Conservation (phyloP, 2,329 filamentous ascomycete genomes). For the Mollisia scopiformis region DNA sequence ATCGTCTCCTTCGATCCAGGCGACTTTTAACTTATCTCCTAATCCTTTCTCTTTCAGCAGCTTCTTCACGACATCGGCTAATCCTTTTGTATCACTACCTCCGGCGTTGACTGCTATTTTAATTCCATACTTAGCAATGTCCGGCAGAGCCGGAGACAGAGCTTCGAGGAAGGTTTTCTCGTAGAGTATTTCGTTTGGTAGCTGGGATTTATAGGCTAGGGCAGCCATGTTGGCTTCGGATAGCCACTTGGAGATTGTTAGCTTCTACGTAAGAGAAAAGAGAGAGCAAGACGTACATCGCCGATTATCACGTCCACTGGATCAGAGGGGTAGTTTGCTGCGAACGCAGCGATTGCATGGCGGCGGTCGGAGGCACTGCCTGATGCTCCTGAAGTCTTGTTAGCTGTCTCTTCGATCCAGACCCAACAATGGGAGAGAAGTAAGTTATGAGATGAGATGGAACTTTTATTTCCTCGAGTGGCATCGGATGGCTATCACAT, state of each 20-base stretch:
- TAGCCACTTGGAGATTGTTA: slow-evolving; percentile 38
- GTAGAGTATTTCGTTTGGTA: slow-evolving; percentile 14
- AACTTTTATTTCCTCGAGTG: no score
- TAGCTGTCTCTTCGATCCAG: no score
- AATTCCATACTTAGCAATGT: slow-evolving; percentile 49
- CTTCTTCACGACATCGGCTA: slow-evolving; percentile 41
- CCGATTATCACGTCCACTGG: slow-evolving; percentile 52
- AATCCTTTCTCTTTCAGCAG: slow-evolving; percentile 7
- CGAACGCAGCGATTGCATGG: slow-evolving; percentile 47
- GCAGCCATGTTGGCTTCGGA: slow-evolving; percentile 40
- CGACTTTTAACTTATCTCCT: slow-evolving; percentile 41
- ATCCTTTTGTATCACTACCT: slow-evolving; percentile 48
- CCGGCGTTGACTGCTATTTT: slow-evolving; percentile 58
- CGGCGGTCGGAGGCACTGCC: slow-evolving; percentile 48
- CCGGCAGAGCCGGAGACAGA: slow-evolving; percentile 37
- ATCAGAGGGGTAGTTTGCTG: slow-evolving; percentile 43
- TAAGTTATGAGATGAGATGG: no score
- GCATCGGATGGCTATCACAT: no score
- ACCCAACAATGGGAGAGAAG: no score
- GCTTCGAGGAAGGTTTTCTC: slow-evolving; percentile 24
- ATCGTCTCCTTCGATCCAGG: slow-evolving; percentile 49
- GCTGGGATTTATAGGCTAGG: slow-evolving; percentile 26
- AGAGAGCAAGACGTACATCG: slow-evolving; percentile 33
- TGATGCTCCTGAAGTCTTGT: slow-evolving; percentile 40
- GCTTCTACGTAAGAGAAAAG: background rate